Conservation (phyloP, 2,329 filamentous ascomycete species). For the Capronia epimyces region DNA sequence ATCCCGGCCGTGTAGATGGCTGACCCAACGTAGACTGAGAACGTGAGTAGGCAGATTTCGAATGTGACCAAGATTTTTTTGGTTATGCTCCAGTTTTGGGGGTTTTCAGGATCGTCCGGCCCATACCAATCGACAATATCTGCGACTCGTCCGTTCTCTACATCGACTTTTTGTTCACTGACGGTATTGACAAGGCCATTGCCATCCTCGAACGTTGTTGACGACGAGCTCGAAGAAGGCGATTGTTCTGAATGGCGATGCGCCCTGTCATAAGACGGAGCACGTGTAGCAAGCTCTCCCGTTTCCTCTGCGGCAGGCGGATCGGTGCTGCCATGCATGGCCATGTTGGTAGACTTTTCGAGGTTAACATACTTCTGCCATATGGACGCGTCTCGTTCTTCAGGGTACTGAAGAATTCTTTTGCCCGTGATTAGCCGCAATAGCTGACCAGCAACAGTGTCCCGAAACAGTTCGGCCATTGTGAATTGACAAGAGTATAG, state of each 20-base stretch:
- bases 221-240: neutral
- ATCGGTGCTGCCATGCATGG: conserved; percentile 38
- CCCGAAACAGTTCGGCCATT: conserved; percentile 41
- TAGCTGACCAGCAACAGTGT: conserved; percentile 40
- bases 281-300: neutral
- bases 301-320: conserved; percentile 1
- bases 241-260: neutral
- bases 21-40: conserved; percentile 49
- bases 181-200: neutral
- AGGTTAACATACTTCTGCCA: conserved; percentile 46
- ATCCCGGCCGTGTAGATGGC: conserved; percentile 49
- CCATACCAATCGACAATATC: conserved; percentile 48
- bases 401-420: conserved; percentile 41
- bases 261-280: neutral
- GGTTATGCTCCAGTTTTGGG: conserved; percentile 42
- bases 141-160: conserved; percentile 49
- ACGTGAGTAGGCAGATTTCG: conserved; percentile 47
- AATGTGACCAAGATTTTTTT: conserved; percentile 45
- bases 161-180: conserved; percentile 35
- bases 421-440: conserved; percentile 39
- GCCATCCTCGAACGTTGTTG: conserved; percentile 9
- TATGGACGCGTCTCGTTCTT: conserved; percentile 45
- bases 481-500: neutral
- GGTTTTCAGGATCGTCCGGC: conserved; percentile 36
- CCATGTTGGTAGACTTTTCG: conserved; percentile 47